These are phyloP conservation scores for Ophiocordyceps polyrhachis-furcata DNA, from an alignment of 2,329 filamentous ascomycete species.

Conservation along the genomic window DNA sequence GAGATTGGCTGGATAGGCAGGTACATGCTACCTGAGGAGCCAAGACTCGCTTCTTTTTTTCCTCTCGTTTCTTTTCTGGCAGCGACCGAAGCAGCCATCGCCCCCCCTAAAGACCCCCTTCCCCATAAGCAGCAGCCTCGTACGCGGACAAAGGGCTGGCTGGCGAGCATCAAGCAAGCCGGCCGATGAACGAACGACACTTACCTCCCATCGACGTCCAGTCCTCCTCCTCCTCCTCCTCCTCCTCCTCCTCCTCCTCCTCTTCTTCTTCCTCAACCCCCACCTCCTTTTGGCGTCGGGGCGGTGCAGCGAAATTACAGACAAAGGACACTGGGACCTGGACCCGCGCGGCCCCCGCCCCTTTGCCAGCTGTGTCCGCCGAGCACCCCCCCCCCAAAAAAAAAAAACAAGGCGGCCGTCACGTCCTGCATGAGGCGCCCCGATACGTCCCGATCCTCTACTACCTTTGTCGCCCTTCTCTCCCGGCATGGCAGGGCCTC, in stretches of 20 bases:
- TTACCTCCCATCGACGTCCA: too few relatives aligned
- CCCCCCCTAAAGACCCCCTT: background rate
- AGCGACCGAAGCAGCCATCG: background rate
- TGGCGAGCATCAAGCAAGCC: too few relatives aligned
- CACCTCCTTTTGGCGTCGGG: constrained; percentile 1
- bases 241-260: too few relatives aligned
- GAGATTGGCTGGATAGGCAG: background rate
- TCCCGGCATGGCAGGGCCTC: constrained; percentile 43
- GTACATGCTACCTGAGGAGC: background rate
- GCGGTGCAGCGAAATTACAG: constrained; percentile 3
- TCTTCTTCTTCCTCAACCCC: background rate
- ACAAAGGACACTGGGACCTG: background rate
- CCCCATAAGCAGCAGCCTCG: too few relatives aligned
- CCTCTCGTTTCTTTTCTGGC: background rate
- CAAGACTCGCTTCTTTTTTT: background rate
- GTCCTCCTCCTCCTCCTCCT: too few relatives aligned
- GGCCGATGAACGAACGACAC: too few relatives aligned
- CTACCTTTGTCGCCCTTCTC: constrained; percentile 15
- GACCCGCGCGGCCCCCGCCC: background rate
- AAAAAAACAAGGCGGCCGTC: background rate
- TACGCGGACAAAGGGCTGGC: too few relatives aligned
- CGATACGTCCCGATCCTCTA: constrained; percentile 8
- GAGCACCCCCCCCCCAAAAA: background rate
- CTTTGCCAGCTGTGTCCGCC: background rate
- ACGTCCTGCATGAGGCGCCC: constrained; percentile 14